phyloP scores from a whole-genome alignment of 2,329 filamentous ascomycete genomes.

The Colletotrichum liaoningense region DNA sequence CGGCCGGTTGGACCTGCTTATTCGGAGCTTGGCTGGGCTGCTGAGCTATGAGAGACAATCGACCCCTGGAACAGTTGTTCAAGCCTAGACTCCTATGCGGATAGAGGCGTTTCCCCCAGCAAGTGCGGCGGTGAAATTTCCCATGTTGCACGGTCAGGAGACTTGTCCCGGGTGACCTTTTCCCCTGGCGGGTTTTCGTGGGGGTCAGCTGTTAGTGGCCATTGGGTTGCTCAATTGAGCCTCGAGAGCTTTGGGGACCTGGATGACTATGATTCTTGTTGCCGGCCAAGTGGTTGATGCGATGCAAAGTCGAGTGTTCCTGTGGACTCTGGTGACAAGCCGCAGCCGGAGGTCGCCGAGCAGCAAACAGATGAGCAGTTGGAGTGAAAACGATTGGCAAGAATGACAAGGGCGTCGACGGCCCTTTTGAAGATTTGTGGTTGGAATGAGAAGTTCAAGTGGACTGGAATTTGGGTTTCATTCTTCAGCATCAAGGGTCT shows the following conservation, averaged over 20 bases:
- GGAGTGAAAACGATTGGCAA: background rate
- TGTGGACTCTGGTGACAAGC: background rate
- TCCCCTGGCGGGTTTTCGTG: slow-evolving; percentile 21
- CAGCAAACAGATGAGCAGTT: background rate
- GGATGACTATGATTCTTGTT: background rate
- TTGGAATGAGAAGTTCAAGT: background rate
- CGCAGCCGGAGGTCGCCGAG: background rate
- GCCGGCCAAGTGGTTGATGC: background rate
- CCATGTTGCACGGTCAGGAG: slow-evolving; percentile 20
- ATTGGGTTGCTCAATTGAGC: background rate
- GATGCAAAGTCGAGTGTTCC: background rate
- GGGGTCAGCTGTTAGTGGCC: slow-evolving; percentile 22
- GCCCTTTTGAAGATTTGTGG: background rate
- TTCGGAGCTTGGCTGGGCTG: slow-evolving; percentile 5
- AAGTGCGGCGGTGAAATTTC: slow-evolving; percentile 19
- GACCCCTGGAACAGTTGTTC: background rate
- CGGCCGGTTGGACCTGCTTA: slow-evolving; percentile 32
- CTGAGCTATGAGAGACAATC: background rate
- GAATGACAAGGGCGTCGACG: background rate
- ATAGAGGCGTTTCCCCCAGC: slow-evolving; percentile 2
- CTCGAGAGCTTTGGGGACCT: background rate
- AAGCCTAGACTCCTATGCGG: no score
- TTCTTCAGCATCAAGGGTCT: background rate
- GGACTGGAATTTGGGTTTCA: background rate
- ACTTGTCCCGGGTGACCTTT: slow-evolving; percentile 20